Conservation (phyloP, 148 eudicot genomes). For the Cornus controversa region DNA sequence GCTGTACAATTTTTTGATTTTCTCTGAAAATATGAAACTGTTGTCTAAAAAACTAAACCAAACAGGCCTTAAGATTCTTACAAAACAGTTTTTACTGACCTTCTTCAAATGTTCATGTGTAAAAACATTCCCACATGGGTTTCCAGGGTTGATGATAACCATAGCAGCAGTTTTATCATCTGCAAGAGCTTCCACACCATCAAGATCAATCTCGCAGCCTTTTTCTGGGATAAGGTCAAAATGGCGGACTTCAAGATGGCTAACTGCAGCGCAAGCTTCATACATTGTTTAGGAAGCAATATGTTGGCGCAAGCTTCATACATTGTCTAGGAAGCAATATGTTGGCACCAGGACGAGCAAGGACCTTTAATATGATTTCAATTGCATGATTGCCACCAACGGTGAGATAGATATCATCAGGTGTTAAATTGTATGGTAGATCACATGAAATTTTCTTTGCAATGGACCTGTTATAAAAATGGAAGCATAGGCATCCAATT, state of each 20-base stretch:
- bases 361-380: constrained; percentile 43
- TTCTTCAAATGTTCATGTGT: constrained; percentile 47
- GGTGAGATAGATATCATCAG: constrained; percentile 61
- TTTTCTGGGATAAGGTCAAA: constrained; percentile 62
- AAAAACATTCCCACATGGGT: constrained; percentile 82
- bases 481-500: neutral
- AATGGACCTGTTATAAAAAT: constrained; percentile 50
- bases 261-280: constrained; percentile 51
- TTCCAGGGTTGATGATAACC: constrained; percentile 74
- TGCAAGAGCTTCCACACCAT: constrained; percentile 52
- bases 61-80: neutral
- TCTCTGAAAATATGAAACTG: too few species aligned
- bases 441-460: constrained; percentile 61
- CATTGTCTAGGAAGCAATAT: constrained; percentile 63
- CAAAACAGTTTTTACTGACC: too few species aligned
- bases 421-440: constrained; percentile 48
- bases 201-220: constrained; percentile 79
- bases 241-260: constrained; percentile 53
- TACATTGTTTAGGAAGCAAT: constrained; percentile 61
- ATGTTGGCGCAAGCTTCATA: constrained; percentile 74
- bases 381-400: constrained; percentile 76
- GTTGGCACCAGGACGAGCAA: constrained; percentile 66
- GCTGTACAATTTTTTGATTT: too few species aligned
- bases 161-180: constrained; percentile 82
- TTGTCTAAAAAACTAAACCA: too few species aligned